A percentile compares a stretch with the other conserved stretches of the same genome.
Evolutionary conservation across 306 rosid genomes (phyloP).

Genomic region (Morella rubra): DNA sequence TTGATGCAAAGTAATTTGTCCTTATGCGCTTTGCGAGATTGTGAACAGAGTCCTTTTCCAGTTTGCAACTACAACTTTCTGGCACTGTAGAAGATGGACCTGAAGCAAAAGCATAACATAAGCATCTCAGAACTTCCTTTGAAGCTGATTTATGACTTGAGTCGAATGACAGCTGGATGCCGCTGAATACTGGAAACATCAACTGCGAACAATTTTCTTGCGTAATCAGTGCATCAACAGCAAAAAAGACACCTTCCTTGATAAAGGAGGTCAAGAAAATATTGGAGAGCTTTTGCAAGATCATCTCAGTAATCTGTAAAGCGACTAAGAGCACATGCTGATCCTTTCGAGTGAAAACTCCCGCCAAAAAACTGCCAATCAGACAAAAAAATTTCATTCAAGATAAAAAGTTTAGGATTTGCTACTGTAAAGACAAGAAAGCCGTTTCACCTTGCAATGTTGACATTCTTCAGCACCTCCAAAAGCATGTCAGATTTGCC

Average conservation of each 20-base stretch:
- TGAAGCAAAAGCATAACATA: constrained; percentile 76
- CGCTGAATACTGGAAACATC: constrained; percentile 56
- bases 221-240: constrained; percentile 67
- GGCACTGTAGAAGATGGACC: constrained; percentile 42
- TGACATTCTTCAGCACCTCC: constrained; percentile 63
- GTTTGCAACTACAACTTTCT: constrained; percentile 69
- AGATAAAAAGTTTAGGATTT: constrained; percentile 27
- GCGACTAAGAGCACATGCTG: constrained; percentile 77
- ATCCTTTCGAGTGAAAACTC: constrained; percentile 92
- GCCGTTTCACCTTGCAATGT: constrained; percentile 79
- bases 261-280: constrained; percentile 66
- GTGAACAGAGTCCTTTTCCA: constrained; percentile 73
- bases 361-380: constrained; percentile 82
- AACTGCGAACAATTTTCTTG: constrained; percentile 65
- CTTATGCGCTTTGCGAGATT: constrained; percentile 71
- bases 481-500: constrained; percentile 75
- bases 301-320: constrained; percentile 71
- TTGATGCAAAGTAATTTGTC: constrained; percentile 62
- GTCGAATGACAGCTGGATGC: constrained; percentile 46
- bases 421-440: constrained; percentile 19
- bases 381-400: constrained; percentile 34
- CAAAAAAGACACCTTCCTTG: constrained; percentile 93
- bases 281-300: constrained; percentile 73
- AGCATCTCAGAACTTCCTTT: constrained; percentile 62
- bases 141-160: constrained; percentile 57